Conservation (phyloP, 805 yeast genomes). For the Wickerhamomyces bisporus region DNA sequence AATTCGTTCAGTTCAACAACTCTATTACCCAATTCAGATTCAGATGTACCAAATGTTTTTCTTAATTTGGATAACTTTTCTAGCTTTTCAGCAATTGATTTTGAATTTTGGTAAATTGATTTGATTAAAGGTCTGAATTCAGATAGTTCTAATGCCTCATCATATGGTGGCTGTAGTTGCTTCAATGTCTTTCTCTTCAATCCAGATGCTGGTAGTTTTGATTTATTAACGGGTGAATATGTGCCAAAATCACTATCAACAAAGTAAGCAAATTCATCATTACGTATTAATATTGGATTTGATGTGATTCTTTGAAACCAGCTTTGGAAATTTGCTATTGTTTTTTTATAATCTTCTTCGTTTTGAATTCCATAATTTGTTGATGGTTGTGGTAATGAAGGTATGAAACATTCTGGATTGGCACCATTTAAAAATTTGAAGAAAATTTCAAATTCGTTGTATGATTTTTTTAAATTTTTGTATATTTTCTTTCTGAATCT, state of each 20-base stretch:
- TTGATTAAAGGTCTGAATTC: constrained; percentile 85
- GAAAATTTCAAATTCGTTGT: constrained; percentile 68
- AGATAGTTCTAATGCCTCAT: constrained; percentile 74
- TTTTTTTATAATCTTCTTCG: constrained; percentile 65
- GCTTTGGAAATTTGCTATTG: constrained; percentile 59
- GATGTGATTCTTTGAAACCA: constrained; percentile 77
- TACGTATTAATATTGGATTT: constrained; percentile 78
- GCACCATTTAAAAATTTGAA: constrained; percentile 75
- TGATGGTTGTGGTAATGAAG: constrained; percentile 71
- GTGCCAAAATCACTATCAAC: constrained; percentile 68
- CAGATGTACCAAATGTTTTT: constrained; percentile 47
- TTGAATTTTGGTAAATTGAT: constrained; percentile 56
- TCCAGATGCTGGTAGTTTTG: constrained; percentile 74
- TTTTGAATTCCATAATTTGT: constrained; percentile 83
- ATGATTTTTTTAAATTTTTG: constrained; percentile 75
- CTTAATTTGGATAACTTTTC: constrained; percentile 47
- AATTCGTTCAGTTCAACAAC: constrained; percentile 33
- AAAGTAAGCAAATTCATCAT: constrained; percentile 84
- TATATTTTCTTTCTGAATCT: constrained; percentile 66
- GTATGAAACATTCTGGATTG: constrained; percentile 89
- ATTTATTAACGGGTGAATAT: constrained; percentile 44
- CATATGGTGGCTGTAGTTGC: constrained; percentile 89
- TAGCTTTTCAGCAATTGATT: constrained; percentile 46
- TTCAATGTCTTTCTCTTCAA: constrained; percentile 83
- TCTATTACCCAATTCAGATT: constrained; percentile 45